These are phyloP conservation scores for Russula brevipes DNA, from an alignment of 768 basidiomycete genomes.

Conservation along the genomic window DNA sequence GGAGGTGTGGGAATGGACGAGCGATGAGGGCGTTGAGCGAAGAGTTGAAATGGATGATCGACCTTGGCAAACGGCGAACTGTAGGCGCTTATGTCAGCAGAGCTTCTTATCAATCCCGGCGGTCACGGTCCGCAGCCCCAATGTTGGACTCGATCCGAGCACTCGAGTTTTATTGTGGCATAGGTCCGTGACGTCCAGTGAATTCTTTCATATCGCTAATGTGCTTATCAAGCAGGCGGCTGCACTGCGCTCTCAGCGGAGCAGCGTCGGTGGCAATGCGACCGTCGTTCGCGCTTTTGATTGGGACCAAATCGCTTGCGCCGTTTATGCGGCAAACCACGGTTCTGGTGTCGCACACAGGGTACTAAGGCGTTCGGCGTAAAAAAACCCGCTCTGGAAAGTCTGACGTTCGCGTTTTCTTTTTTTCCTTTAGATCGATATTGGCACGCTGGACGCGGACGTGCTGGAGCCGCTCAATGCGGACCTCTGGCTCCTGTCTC, in stretches of 20 bases:
- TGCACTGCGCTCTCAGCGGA: slow-evolving; percentile 62
- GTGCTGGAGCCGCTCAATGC: slow-evolving; percentile 46
- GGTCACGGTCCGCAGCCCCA: too few relatives aligned
- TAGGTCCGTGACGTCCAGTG: slow-evolving; percentile 43
- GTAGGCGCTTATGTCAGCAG: slow-evolving; percentile 8
- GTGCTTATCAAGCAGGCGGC: slow-evolving; percentile 47
- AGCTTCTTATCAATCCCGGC: slow-evolving; percentile 1
- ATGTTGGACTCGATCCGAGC: slow-evolving; percentile 22
- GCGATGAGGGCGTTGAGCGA: slow-evolving; percentile 11
- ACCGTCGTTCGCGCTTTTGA: slow-evolving; percentile 66
- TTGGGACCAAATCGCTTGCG: slow-evolving; percentile 73
- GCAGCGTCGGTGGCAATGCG: slow-evolving; percentile 36
- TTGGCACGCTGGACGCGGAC: slow-evolving; percentile 48
- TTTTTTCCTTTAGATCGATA: slow-evolving; percentile 52
- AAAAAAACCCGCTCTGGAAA: neutral
- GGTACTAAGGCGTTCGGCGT: slow-evolving; percentile 34
- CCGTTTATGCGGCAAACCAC: slow-evolving; percentile 63
- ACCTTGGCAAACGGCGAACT: slow-evolving; percentile 9
- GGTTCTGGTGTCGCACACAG: slow-evolving; percentile 44
- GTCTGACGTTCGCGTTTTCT: neutral
- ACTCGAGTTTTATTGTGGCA: slow-evolving; percentile 75
- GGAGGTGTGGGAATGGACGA: neutral
- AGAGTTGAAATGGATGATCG: slow-evolving; percentile 8
- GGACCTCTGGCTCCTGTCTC: slow-evolving; percentile 72
- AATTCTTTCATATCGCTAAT: neutral